Evolutionary conservation across 805 yeast genomes (phyloP), one percentile per base, ranked within the genome.

Genomic region (Barnettozyma siamensis): DNA sequence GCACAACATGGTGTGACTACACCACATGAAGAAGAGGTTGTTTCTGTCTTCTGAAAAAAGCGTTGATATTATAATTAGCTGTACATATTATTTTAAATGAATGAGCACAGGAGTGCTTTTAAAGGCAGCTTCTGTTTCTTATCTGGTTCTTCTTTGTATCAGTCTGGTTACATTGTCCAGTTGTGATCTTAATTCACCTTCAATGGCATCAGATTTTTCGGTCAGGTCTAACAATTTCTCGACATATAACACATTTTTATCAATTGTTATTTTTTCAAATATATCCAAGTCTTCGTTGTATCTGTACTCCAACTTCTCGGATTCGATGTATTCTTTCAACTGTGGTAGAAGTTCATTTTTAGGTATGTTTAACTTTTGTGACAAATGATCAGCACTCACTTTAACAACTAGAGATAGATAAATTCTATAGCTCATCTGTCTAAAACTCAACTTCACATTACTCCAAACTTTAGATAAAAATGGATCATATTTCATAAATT

Each of bases 1-100:
- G 83, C 87, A 32, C 60, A 65, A 29, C 62, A 67, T 54, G 91
- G 89, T 2, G 74, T 73, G 6, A 70, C 83, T 4, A 73, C 83
- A 0, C 61, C 60, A 16, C 53, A 58, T 31, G 65, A 66, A 32
- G 68, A 67, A 13, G 79, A 73, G 47, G 71, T 69, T 7, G 55
- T 61, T 9, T 63, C 53, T 29, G 53, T 51, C 10, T 46, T 49
- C 9, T 21, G 24, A 21, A 9, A 21, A 21, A 21, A 21, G 9
- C n/a, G n/a, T n/a, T n/a, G n/a, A n/a, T n/a, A n/a, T n/a, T n/a
- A n/a, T n/a, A n/a, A n/a, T n/a, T n/a, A n/a, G n/a, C n/a, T n/a
- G n/a, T n/a, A n/a, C n/a, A n/a, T n/a, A n/a, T n/a, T n/a, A n/a
- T n/a, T n/a, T n/a, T n/a, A n/a, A n/a, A n/a, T n/a, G n/a, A n/a